Base-by-base conservation (phyloP, 2,329 filamentous ascomycete species). In the Colletotrichum cereale region DNA sequence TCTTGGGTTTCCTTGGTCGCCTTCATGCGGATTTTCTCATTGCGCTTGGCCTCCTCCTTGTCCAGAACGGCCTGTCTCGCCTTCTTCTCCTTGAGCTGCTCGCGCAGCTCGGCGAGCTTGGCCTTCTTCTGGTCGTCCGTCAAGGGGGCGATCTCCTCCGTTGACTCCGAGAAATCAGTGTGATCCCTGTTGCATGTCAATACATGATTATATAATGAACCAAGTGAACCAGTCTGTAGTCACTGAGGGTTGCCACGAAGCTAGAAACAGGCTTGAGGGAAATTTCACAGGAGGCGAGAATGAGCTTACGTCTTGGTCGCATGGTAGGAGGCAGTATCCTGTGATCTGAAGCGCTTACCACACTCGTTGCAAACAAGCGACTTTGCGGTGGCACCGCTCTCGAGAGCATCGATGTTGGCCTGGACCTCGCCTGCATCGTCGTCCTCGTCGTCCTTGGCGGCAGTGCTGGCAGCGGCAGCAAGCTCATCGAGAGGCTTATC, bases 311-410 rank as follows among this genome's bases (percentile, higher is more conserved):
- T 96, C 84, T 97, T 97, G 77, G 90, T 90, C 40, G 95, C 96
- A 80, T 99, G 96, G 80, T 94, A 97, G 77, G 96, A 92, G 12
- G 95, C 96, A 75, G 96, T 90, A 34, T 91, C 90, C 74, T 92
- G 89, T 77, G 90, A 94, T 75, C 93, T 89, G 83, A 99, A 97
- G 79, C 91, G 92, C 87, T 97, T 98, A 79, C 93, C 92, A 79
- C 96, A 99, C 67, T 98, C 96, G 75, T 97, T 96, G 87, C 96
- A 99, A 62, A 97, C 88, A 66, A 98, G 89, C 60, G 94, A 97
- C 78, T 90, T 89, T 67, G 95, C 93, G 67, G 89, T 85, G 77
- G 92, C 90, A 71, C 92, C 93, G 2, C 89, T 89, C 76, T 93
- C 86, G 3, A 95, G 85, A n/a, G 89, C 87, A 6, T 90, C 88